A percentile compares a stretch with the other conserved stretches of the same genome.
These are phyloP conservation scores for Epicoccum sorghinum DNA, from an alignment of 2,329 filamentous ascomycete genomes.

Conservation along the genomic window DNA sequence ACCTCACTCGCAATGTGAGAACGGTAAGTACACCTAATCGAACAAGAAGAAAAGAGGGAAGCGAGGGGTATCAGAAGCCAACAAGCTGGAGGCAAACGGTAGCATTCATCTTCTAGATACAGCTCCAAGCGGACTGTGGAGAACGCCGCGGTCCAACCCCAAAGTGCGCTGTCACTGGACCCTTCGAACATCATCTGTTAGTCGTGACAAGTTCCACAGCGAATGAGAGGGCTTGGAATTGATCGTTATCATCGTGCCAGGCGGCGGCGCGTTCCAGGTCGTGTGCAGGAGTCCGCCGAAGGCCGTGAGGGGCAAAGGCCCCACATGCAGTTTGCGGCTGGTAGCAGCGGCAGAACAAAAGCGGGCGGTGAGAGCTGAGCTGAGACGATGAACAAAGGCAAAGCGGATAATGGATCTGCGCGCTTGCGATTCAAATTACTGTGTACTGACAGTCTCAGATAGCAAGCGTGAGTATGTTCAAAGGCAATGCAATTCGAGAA, in stretches of 20 bases:
- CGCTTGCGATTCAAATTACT: too few relatives aligned
- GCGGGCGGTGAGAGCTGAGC: slow-evolving; percentile 3
- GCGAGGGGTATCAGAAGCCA: not conserved
- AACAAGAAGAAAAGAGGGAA: not conserved
- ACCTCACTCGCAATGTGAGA: too few relatives aligned
- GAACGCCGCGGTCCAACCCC: slow-evolving; percentile 11
- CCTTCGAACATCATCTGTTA: slow-evolving; percentile 6
- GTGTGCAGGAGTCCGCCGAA: slow-evolving; percentile 37
- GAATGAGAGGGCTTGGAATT: slow-evolving; percentile 24
- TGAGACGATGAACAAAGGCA: not conserved
- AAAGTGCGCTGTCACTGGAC: slow-evolving; percentile 9
- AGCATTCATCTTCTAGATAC: slow-evolving; percentile 11
- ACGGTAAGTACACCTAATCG: too few relatives aligned
- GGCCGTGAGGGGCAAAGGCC: slow-evolving; percentile 24
- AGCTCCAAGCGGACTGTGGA: slow-evolving; percentile 14
- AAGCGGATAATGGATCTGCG: too few relatives aligned
- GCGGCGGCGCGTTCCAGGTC: slow-evolving; percentile 16
- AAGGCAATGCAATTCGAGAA: too few relatives aligned
- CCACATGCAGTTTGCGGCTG: slow-evolving; percentile 9
- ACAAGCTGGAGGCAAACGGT: slow-evolving; percentile 5
- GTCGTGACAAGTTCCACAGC: slow-evolving; percentile 10
- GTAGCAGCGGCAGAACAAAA: not conserved
- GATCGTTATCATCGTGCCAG: slow-evolving; percentile 16
- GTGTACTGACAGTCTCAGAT: too few relatives aligned
- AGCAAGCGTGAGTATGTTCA: too few relatives aligned